Evolutionary conservation across 257 asterid species (phyloP), one percentile per base, ranked within the genome.

Genomic region (Verbascum thapsus): DNA sequence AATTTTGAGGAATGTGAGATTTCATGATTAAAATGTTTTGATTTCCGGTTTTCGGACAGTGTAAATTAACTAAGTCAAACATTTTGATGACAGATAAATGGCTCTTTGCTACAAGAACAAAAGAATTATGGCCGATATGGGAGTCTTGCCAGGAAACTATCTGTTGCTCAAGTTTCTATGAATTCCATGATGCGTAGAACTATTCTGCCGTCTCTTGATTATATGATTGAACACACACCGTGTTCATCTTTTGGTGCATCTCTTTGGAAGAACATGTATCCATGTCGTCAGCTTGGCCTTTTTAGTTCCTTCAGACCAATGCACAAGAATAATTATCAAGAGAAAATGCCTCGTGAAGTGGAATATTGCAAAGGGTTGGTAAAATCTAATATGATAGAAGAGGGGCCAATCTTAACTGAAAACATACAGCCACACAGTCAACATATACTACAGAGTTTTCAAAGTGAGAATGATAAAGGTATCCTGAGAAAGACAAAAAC

Each of bases 91-190:
- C 16, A 8, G 15, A 17, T 68, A 3, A 52, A 51, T 43, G 15
- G 44, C 11, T 53, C 13, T 58, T 71, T 12, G 8, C 23, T 5
- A 1, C 13, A 30, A 52, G 15, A 54, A 4, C 16, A 32, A 52
- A 43, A 37, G 49, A 11, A 43, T 70, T 67, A 53, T 63, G 66
- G 67, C 68, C 17, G 34, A 8, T 45, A 58, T 40, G 64, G 74
- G 48, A 39, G 74, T 70, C 16, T 70, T 68, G 20, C 55, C 83
- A 83, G 91, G 88, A 83, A 85, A 68, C 66, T 74, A 48, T 72
- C 74, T 63, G 69, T 73, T 71, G 52, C 76, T 66, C 79, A 69
- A 17, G 64, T 73, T 44, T 74, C 82, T 13, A 63, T 73, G 44
- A 69, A 35, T 67, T 26, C 76, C 57, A 16, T 52, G 41, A 57